A percentile compares a stretch with the other conserved stretches of the same genome.
Conservation (phyloP, 2,329 filamentous ascomycete species). For the Catunica adiposa region DNA sequence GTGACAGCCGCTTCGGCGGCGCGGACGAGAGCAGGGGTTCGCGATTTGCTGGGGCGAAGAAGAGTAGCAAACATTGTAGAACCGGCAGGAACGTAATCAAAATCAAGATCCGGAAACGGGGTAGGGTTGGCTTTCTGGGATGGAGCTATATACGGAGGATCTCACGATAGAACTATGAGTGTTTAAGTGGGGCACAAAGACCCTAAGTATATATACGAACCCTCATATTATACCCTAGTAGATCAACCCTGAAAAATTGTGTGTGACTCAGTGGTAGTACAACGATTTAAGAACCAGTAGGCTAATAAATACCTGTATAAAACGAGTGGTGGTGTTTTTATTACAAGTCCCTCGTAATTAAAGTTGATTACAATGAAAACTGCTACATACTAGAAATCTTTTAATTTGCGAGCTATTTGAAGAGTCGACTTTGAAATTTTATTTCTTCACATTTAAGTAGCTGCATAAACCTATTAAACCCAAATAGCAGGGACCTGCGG, state of each 20-base stretch:
- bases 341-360: too few relatives aligned
- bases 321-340: too few relatives aligned
- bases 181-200: too few relatives aligned
- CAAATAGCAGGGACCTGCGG: neutral
- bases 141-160: neutral
- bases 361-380: too few relatives aligned
- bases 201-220: too few relatives aligned
- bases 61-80: neutral
- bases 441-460: neutral
- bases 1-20: constrained; percentile 7
- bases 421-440: too few relatives aligned
- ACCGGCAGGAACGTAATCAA: neutral
- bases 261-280: neutral
- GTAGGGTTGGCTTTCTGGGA: neutral
- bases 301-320: too few relatives aligned
- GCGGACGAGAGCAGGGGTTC: neutral
- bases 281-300: too few relatives aligned
- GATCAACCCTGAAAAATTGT: neutral
- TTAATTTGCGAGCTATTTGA: too few relatives aligned
- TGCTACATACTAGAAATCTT: too few relatives aligned
- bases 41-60: neutral
- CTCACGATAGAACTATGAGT: neutral
- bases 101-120: neutral
- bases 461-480: neutral
- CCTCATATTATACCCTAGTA: too few relatives aligned